phyloP scores from a whole-genome alignment of 257 asterid species.

The Lantana camara region DNA sequence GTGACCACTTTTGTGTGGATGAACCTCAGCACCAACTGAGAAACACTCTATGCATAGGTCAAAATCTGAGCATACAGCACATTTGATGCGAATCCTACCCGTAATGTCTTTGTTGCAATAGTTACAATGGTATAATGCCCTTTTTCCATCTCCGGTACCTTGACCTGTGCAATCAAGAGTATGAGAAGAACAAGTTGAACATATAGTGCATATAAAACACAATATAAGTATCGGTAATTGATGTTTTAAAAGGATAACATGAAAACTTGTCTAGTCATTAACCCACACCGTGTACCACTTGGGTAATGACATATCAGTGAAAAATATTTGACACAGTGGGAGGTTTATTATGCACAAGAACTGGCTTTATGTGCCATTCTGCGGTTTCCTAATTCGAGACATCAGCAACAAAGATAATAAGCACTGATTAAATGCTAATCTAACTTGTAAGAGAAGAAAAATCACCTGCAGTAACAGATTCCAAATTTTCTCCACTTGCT shows the following conservation, averaged over 20 bases:
- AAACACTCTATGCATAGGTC: conserved; percentile 89
- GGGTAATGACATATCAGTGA: too few species aligned
- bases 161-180: conserved; percentile 54
- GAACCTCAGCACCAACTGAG: conserved; percentile 89
- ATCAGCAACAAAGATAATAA: neutral
- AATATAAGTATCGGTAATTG: neutral
- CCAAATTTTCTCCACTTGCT: conserved; percentile 71
- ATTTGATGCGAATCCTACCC: conserved; percentile 78
- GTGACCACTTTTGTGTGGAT: conserved; percentile 80
- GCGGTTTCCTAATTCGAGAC: neutral
- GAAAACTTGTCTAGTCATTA: conserved; percentile 5
- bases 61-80: conserved; percentile 83
- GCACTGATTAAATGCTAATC: neutral
- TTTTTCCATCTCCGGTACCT: conserved; percentile 72
- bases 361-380: neutral
- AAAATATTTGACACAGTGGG: neutral
- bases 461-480: conserved; percentile 61
- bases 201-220: neutral
- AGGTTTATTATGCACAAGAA: neutral
- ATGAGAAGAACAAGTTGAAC: conserved; percentile 17
- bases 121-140: conserved; percentile 81
- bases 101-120: conserved; percentile 83
- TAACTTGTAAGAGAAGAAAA: conserved; percentile 12
- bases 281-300: neutral
- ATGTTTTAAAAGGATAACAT: neutral